Base-by-base conservation (phyloP, 768 basidiomycete genomes). In the Lactarius hengduanensis region DNA sequence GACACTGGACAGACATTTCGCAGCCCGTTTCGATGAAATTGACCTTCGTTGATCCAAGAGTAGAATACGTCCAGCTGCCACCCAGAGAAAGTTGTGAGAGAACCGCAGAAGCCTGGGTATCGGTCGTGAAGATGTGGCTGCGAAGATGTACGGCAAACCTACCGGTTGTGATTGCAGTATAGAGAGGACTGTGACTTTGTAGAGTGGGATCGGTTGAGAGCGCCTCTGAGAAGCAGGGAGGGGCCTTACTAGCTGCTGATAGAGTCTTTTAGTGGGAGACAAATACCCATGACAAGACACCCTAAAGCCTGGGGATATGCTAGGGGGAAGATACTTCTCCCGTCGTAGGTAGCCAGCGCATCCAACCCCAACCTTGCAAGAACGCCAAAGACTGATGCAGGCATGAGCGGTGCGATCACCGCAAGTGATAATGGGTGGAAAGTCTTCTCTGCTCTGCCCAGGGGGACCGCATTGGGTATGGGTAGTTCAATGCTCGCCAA, bases 31-130 rank as follows among this genome's bases (percentile, higher is more conserved):
- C 89, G 83, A 62, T 80, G 74, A 57, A 81, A 82, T 11, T 79
- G 75, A 41, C 79, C 78, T 3, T 82, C 77, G 74, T 98, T 93
- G 0, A 89, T 80, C 86, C 95, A 98, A 0, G 94, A 90, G 61
- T 82, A 76, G 73, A 96, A 98, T 0, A 94, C 77, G 67, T 96
- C 92, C 11, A 92, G 74, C 76, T 98, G 93, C 97, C 97, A 98
- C 43, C 88, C 85, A 18, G 96, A 97, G 79, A 98, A 98, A 2
- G 95, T 98, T 11, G 97, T 99, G 71, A 98, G 77, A 1, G 94
- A 96, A 3, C 96, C 97, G 73, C 97, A 98, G 76, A 98, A 94
- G 16, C 94, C 95, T 89, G 66, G 30, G 43, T 28, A n/a, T 18
- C 36, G 45, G 20, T 53, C 66, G 15, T 63, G 50, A 43, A 30